Conservation (phyloP, 306 rosid genomes). For the Cicer yamashitae region DNA sequence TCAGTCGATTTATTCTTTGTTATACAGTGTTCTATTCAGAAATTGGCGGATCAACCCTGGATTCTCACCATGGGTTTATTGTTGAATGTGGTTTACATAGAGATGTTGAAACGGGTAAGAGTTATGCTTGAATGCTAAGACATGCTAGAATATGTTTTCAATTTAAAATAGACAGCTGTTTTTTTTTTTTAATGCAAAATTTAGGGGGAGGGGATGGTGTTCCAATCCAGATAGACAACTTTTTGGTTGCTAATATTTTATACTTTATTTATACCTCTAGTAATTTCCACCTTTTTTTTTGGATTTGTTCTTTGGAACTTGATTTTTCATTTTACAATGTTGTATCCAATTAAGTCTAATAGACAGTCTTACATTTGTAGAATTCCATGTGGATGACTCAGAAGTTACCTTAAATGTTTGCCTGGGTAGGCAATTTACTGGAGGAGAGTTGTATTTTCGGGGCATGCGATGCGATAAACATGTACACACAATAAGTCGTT, state of each 20-base stretch:
- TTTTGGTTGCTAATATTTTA: slow-evolving; percentile 18
- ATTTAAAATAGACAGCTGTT: too few species aligned
- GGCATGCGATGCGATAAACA: slow-evolving; percentile 61
- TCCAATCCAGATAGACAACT: background rate
- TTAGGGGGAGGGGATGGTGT: too few species aligned
- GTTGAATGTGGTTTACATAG: slow-evolving; percentile 54
- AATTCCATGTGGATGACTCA: slow-evolving; percentile 63
- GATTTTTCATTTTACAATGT: slow-evolving; percentile 10
- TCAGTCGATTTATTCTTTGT: slow-evolving; percentile 20
- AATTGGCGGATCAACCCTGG: slow-evolving; percentile 57
- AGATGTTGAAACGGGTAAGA: slow-evolving; percentile 57
- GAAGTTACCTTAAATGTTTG: slow-evolving; percentile 62
- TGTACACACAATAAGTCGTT: slow-evolving; percentile 48
- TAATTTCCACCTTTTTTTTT: slow-evolving; percentile 9
- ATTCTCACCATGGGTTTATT: slow-evolving; percentile 64
- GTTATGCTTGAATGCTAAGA: slow-evolving; percentile 17
- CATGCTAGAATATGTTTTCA: too few species aligned
- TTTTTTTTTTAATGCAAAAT: too few species aligned
- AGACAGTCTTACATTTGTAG: slow-evolving; percentile 45
- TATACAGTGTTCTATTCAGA: slow-evolving; percentile 55
- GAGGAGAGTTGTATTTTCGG: slow-evolving; percentile 61
- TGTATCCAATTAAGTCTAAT: slow-evolving; percentile 25
- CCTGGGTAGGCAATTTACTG: slow-evolving; percentile 59
- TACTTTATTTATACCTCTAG: slow-evolving; percentile 27
- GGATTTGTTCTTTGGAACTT: background rate